Conservation (phyloP, 148 eudicot species). For the Vaccinium corymbosum region DNA sequence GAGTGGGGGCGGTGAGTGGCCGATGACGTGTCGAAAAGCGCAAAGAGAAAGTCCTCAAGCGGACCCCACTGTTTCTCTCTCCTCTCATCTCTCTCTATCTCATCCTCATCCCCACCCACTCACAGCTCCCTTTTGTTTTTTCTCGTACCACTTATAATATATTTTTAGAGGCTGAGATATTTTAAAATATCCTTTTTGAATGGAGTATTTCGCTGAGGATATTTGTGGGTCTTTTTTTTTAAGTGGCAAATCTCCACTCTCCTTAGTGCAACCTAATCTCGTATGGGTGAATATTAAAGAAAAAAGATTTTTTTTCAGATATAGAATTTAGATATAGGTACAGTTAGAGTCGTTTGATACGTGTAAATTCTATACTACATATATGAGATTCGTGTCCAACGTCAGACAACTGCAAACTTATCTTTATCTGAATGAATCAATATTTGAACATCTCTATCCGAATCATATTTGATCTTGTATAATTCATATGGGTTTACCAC, state of each 20-base stretch:
- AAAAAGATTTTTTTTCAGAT: no score
- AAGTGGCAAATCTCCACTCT: neutral
- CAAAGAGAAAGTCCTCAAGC: constrained; percentile 10
- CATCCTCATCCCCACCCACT: neutral
- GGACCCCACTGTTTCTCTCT: neutral
- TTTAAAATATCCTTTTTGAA: neutral
- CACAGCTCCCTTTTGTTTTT: neutral
- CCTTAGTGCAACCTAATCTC: neutral
- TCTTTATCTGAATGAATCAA: no score
- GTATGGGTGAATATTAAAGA: no score
- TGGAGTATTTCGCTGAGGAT: neutral
- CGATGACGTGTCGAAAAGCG: constrained; percentile 17
- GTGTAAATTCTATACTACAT: no score
- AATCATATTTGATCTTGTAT: no score
- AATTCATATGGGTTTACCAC: no score
- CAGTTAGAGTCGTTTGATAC: no score
- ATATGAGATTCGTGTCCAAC: no score
- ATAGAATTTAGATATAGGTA: no score
- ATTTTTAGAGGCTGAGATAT: constrained; percentile 2
- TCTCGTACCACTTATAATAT: neutral
- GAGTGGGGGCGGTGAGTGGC: constrained; percentile 3
- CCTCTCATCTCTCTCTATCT: neutral
- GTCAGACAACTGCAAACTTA: no score
- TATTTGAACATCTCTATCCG: no score
- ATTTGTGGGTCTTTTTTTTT: neutral